A percentile compares a stretch with the other conserved stretches of the same genome.
Conservation (phyloP, 1,284 basidiomycete genomes). For the Rhizoctonia solani region DNA sequence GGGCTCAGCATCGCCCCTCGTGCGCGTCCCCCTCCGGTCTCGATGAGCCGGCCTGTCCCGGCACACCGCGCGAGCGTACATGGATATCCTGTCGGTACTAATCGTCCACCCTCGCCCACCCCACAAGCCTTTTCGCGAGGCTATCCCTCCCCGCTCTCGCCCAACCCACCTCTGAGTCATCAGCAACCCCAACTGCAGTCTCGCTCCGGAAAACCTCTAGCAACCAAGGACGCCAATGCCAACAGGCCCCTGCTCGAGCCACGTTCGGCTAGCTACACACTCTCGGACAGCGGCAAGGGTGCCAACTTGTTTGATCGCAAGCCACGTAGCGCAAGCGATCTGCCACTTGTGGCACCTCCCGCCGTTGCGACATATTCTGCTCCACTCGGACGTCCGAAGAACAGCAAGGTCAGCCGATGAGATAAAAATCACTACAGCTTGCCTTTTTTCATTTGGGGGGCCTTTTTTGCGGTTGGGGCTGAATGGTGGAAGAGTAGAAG, state of each 20-base stretch:
- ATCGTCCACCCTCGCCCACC: conserved; percentile 11
- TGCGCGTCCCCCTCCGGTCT: not conserved
- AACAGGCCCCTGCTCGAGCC: not conserved
- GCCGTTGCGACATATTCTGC: not conserved
- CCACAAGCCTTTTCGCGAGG: conserved; percentile 2
- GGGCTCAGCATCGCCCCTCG: not conserved
- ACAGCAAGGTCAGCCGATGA: conserved; percentile 11
- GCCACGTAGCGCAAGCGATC: conserved; percentile 12
- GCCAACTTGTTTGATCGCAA: not conserved
- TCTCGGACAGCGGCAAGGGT: not conserved
- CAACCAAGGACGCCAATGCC: conserved; percentile 19
- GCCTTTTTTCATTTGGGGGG: not conserved
- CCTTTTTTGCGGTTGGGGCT: not conserved
- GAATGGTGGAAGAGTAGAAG: conserved; percentile 4
- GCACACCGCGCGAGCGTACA: conserved; percentile 26
- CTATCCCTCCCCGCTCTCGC: conserved; percentile 1
- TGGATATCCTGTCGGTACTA: not conserved
- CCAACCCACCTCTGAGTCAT: not conserved
- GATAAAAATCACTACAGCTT: not conserved
- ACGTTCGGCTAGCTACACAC: not conserved
- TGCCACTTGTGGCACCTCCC: not conserved
- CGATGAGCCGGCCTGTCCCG: conserved; percentile 1
- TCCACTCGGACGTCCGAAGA: conserved; percentile 15
- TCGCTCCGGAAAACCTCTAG: conserved; percentile 9
- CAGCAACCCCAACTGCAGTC: not conserved